Percentiles rank a stretch among this genome's conserved stretches.
Conservation (phyloP, 2,329 filamentous ascomycete genomes). For the Clonostachys rosea region DNA sequence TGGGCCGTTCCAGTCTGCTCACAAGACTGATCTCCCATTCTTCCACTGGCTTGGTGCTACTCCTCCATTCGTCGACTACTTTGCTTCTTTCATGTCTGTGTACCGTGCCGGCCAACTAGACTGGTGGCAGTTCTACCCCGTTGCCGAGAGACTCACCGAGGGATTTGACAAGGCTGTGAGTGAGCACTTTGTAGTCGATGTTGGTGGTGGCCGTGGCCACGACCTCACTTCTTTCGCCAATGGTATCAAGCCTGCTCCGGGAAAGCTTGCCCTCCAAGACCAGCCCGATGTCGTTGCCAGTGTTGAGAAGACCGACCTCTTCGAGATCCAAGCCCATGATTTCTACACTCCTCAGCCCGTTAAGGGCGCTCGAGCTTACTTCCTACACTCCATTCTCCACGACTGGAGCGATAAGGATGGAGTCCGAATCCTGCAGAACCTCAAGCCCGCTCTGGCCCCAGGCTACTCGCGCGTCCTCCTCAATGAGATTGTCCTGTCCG, state of each 20-base stretch:
- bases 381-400: constrained; percentile 24
- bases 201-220: constrained; percentile 26
- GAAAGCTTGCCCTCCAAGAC: constrained; percentile 41
- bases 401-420: constrained; percentile 24
- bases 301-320: constrained; percentile 15
- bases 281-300: constrained; percentile 28
- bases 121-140: no score
- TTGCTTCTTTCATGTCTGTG: no score
- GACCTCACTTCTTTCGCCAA: constrained; percentile 22
- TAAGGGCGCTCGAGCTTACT: constrained; percentile 14
- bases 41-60: no score
- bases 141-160: no score
- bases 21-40: no score
- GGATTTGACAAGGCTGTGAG: constrained; percentile 4
- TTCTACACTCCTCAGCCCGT: constrained; percentile 18
- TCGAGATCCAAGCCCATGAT: constrained; percentile 19
- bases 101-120: no score
- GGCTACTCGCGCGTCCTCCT: constrained; percentile 24
- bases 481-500: constrained; percentile 10
- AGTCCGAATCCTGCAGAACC: constrained; percentile 17
- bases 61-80: no score
- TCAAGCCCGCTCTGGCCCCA: constrained; percentile 19
- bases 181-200: constrained; percentile 20
- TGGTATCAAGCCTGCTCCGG: constrained; percentile 12
- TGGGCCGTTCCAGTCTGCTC: no score